These are phyloP conservation scores for Triglochin maritima DNA, from an alignment of 106 monocot species.

Conservation along the genomic window DNA sequence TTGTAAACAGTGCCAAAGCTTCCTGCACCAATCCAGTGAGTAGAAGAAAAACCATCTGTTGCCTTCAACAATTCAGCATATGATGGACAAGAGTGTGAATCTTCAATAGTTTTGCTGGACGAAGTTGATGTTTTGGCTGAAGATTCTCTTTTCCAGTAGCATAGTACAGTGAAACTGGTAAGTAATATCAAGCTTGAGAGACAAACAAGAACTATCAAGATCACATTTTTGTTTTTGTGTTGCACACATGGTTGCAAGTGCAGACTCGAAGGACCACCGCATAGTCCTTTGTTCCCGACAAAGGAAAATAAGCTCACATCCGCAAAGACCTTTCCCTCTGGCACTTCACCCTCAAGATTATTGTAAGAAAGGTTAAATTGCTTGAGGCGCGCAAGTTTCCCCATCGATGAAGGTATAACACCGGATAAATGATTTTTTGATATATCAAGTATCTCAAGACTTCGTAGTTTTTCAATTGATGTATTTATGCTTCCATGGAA, in stretches of 20 bases:
- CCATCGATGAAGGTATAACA: neutral
- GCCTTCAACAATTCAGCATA: constrained; percentile 6
- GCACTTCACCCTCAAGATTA: constrained; percentile 10
- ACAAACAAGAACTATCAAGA: neutral
- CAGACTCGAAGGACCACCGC: neutral
- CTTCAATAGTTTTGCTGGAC: neutral
- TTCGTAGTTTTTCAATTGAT: neutral
- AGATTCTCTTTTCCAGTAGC: too few relatives aligned
- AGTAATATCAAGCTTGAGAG: too few relatives aligned
- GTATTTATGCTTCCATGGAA: constrained; percentile 2
- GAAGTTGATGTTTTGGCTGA: too few relatives aligned
- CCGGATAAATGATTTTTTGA: constrained; percentile 13
- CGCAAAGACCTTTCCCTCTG: neutral
- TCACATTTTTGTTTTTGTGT: neutral
- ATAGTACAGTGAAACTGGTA: too few relatives aligned
- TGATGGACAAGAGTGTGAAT: neutral
- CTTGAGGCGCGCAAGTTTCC: neutral
- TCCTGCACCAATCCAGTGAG: constrained; percentile 11
- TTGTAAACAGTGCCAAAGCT: constrained; percentile 15
- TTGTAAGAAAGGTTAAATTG: constrained; percentile 16
- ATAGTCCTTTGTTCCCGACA: constrained; percentile 8
- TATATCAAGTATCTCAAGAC: constrained; percentile 10
- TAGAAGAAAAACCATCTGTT: constrained; percentile 9
- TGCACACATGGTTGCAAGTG: constrained; percentile 3
- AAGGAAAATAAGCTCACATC: neutral